Evolutionary conservation across 2,329 filamentous ascomycete genomes (phyloP).

Genomic region (Fusarium musae): DNA sequence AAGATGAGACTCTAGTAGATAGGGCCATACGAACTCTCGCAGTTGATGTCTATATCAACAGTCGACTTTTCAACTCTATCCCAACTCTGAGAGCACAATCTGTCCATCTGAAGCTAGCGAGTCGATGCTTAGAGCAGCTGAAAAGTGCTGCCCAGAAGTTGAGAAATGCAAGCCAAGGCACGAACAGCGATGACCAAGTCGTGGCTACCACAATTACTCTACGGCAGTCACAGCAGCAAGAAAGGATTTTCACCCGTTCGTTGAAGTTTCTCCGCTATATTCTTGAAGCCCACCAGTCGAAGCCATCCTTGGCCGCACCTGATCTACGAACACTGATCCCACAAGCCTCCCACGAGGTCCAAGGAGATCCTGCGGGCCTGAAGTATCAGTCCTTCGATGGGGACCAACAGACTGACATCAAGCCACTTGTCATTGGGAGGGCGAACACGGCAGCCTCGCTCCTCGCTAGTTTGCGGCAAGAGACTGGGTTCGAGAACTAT

Average conservation of each 20-base stretch:
- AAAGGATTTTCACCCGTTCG: conserved; percentile 74
- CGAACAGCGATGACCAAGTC: conserved; percentile 60
- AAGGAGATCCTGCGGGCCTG: conserved; percentile 73
- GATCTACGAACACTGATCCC: conserved; percentile 66
- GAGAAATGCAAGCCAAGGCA: conserved; percentile 58
- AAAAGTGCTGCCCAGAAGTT: conserved; percentile 68
- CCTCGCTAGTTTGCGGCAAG: conserved; percentile 71
- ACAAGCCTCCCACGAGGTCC: conserved; percentile 61
- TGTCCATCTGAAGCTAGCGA: conserved; percentile 76
- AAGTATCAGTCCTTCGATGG: conserved; percentile 81
- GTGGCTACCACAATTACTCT: conserved; percentile 64
- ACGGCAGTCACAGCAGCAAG: conserved; percentile 58
- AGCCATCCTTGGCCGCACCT: conserved; percentile 68
- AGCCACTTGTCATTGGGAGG: conserved; percentile 72
- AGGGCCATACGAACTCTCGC: conserved; percentile 77
- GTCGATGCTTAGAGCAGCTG: conserved; percentile 78
- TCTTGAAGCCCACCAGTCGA: conserved; percentile 71
- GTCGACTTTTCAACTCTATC: conserved; percentile 60
- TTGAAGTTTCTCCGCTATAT: conserved; percentile 76
- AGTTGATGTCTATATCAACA: conserved; percentile 74
- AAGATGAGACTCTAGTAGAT: conserved; percentile 72
- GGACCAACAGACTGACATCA: conserved; percentile 67
- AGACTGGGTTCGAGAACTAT: conserved; percentile 81
- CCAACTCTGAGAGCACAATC: conserved; percentile 62
- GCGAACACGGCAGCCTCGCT: conserved; percentile 78